phyloP scores from a whole-genome alignment of 805 yeast genomes.

The Cyberlindnera petersonii region DNA sequence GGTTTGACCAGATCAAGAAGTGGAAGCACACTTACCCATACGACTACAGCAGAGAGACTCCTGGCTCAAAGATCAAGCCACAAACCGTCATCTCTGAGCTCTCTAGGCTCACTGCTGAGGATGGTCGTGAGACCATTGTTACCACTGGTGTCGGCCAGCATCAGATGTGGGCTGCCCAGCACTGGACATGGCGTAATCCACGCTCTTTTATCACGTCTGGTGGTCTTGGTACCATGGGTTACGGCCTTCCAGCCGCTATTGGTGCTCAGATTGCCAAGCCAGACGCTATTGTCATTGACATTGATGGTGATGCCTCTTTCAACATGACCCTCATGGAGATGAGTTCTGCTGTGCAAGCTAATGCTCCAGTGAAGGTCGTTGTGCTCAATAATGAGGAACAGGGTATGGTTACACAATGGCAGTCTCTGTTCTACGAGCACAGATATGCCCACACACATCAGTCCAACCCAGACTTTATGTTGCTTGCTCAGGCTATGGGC shows the following conservation, averaged over 20 bases:
- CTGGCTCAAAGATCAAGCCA: constrained; percentile 80
- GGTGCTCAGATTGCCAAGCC: constrained; percentile 98
- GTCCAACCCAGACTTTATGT: constrained; percentile 87
- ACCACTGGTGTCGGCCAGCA: constrained; percentile 99
- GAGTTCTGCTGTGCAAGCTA: constrained; percentile 90
- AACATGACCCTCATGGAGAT: constrained; percentile 95
- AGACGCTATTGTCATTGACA: constrained; percentile 90
- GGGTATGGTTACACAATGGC: constrained; percentile 99
- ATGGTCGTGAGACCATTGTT: constrained; percentile 72
- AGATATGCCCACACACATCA: constrained; percentile 98
- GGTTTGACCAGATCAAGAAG: constrained; percentile 69
- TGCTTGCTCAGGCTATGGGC: constrained; percentile 93
- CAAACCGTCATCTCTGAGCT: constrained; percentile 85
- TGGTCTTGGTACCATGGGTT: constrained; percentile 99
- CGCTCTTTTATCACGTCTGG: constrained; percentile 96
- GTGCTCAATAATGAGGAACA: constrained; percentile 96
- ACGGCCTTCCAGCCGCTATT: constrained; percentile 94
- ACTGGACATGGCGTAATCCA: constrained; percentile 90
- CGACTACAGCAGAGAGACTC: constrained; percentile 74
- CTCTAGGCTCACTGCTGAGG: constrained; percentile 61
- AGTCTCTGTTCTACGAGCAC: constrained; percentile 92
- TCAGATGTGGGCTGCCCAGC: constrained; percentile 99
- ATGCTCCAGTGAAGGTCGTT: constrained; percentile 83
- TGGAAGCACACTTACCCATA: constrained; percentile 92
- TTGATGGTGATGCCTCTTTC: constrained; percentile 99